A percentile compares a stretch with the other conserved stretches of the same genome.
Evolutionary conservation across 2,329 filamentous ascomycete species (phyloP).

Genomic region (Aspergillus awamori): DNA sequence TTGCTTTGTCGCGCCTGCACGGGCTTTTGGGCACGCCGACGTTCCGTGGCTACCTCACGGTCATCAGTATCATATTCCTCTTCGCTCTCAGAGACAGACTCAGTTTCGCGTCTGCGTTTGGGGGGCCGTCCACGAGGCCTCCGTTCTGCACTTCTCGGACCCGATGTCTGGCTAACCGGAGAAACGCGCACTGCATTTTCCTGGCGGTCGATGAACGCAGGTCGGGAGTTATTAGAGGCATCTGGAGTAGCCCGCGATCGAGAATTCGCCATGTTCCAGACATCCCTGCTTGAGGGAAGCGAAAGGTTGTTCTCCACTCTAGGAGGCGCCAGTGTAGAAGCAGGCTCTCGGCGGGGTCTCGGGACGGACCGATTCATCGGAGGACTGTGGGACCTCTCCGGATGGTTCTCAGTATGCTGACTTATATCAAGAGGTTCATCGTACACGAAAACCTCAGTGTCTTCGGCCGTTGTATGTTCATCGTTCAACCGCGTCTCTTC

Average conservation of each 20-base stretch:
- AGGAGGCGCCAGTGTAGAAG: neutral
- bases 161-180: constrained; percentile 36
- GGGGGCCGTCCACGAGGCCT: constrained; percentile 16
- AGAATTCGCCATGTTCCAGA: constrained; percentile 14
- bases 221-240: constrained; percentile 6
- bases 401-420: constrained; percentile 13
- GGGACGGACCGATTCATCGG: constrained; percentile 6
- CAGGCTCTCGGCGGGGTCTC: neutral
- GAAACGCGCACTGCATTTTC: constrained; percentile 37
- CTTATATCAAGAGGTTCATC: constrained; percentile 19
- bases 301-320: neutral
- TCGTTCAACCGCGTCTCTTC: neutral
- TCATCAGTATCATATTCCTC: constrained; percentile 49
- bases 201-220: constrained; percentile 43
- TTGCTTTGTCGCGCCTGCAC: constrained; percentile 10
- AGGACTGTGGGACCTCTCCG: constrained; percentile 25
- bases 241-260: neutral
- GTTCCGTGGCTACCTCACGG: constrained; percentile 36
- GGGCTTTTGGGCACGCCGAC: constrained; percentile 40
- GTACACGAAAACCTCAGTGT: constrained; percentile 13
- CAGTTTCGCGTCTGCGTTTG: constrained; percentile 22
- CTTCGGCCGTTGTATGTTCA: constrained; percentile 7
- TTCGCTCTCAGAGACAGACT: constrained; percentile 39
- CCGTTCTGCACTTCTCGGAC: constrained; percentile 21
- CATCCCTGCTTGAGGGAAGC: constrained; percentile 1